A percentile compares a stretch with the other conserved stretches of the same genome.
phyloP scores from a whole-genome alignment of 2,329 filamentous ascomycete genomes.

The Aspergillus viridinutans region DNA sequence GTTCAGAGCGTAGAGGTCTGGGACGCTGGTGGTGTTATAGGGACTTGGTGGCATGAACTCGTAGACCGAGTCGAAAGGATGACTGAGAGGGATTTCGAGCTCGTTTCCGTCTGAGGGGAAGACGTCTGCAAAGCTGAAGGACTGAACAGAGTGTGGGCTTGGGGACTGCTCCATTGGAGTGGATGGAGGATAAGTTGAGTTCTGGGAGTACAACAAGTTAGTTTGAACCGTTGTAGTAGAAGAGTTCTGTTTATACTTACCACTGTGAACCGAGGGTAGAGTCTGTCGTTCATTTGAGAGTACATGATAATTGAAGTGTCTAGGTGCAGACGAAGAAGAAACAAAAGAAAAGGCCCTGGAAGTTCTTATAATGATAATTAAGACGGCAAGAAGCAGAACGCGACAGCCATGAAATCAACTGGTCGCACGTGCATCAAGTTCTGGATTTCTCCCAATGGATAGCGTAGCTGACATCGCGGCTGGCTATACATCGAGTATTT shows the following conservation, averaged over 20 bases:
- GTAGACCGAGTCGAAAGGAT: background rate
- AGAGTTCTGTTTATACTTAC: background rate
- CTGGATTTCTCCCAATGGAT: background rate
- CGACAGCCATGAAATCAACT: background rate
- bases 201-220: conserved; percentile 2
- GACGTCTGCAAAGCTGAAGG: conserved; percentile 14
- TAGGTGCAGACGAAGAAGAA: background rate
- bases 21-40: background rate
- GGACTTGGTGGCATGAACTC: background rate
- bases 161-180: conserved; percentile 17
- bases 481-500: background rate
- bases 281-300: background rate
- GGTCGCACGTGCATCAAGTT: background rate
- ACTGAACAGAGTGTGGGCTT: conserved; percentile 17
- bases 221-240: background rate
- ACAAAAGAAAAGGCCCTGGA: background rate
- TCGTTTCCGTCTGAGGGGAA: conserved; percentile 10
- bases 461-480: background rate
- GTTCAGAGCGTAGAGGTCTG: background rate
- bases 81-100: conserved; percentile 2
- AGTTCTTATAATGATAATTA: background rate
- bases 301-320: background rate
- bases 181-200: conserved; percentile 10
- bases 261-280: background rate
- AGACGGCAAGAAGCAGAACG: background rate